Evolutionary conservation across 257 asterid species (phyloP).

Genomic region (Solanum boliviense): DNA sequence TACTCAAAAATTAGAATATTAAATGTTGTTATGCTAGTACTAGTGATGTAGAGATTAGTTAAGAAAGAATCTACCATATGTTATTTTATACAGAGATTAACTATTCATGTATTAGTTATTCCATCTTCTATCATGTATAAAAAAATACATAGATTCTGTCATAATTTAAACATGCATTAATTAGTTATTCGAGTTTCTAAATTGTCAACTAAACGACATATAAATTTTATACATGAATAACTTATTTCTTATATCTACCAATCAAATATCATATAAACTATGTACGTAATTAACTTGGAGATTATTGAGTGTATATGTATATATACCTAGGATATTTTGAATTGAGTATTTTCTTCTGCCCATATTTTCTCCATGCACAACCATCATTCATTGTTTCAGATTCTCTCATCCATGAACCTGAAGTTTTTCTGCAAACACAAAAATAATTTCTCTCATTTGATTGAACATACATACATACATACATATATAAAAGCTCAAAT

Average conservation of each 20-base stretch:
- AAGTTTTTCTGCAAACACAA: constrained; percentile 23
- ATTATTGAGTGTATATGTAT: too few relatives aligned
- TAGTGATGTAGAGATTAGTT: neutral
- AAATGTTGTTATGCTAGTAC: neutral
- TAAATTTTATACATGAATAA: too few relatives aligned
- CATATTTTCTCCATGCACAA: constrained; percentile 77
- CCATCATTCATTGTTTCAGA: constrained; percentile 39
- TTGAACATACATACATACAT: neutral
- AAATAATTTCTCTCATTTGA: neutral
- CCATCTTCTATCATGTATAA: neutral
- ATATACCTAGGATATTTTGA: constrained; percentile 52
- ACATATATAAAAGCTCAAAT: neutral
- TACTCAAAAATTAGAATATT: neutral
- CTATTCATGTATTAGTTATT: neutral
- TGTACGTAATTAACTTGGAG: neutral
- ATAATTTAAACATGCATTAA: too few relatives aligned
- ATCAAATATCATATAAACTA: neutral
- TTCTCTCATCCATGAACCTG: constrained; percentile 20
- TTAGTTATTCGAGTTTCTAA: neutral
- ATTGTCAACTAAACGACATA: too few relatives aligned
- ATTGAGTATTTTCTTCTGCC: constrained; percentile 54
- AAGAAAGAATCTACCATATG: neutral
- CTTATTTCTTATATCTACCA: neutral
- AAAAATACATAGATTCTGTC: neutral
- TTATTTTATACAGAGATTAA: too few relatives aligned